A percentile compares a stretch with the other conserved stretches of the same genome.
phyloP scores from a whole-genome alignment of 148 eudicot genomes.

The Cornus controversa region DNA sequence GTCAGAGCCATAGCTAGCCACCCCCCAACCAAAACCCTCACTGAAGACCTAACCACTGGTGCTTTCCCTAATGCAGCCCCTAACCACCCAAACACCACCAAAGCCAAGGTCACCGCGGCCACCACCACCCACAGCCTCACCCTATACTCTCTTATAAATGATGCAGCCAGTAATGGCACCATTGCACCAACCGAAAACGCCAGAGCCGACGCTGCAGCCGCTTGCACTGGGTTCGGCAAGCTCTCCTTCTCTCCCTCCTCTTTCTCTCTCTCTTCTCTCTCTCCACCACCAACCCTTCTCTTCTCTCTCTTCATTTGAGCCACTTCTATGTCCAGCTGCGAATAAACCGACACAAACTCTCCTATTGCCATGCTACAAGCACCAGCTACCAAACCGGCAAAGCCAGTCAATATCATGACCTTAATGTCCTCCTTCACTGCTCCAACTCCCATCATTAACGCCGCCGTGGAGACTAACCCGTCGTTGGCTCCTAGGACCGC shows the following conservation, averaged over 20 bases:
- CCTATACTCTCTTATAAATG: slow-evolving; percentile 26
- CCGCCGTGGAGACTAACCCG: slow-evolving; percentile 35
- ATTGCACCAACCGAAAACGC: slow-evolving; percentile 21
- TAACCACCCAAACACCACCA: slow-evolving; percentile 36
- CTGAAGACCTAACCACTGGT: slow-evolving; percentile 24
- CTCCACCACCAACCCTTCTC: not conserved
- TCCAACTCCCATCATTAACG: slow-evolving; percentile 42
- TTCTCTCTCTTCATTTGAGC: slow-evolving; percentile 21
- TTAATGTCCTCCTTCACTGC: slow-evolving; percentile 34
- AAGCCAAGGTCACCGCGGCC: slow-evolving; percentile 28
- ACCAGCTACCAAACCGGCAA: slow-evolving; percentile 39
- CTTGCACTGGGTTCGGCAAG: slow-evolving; percentile 21
- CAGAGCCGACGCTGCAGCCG: slow-evolving; percentile 24
- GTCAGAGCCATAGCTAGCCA: slow-evolving; percentile 45
- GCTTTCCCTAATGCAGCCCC: slow-evolving; percentile 37
- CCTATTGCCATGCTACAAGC: slow-evolving; percentile 46
- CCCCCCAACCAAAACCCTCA: slow-evolving; percentile 41
- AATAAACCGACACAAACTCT: slow-evolving; percentile 41
- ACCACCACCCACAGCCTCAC: slow-evolving; percentile 33
- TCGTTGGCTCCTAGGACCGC: slow-evolving; percentile 46
- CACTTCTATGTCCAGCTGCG: slow-evolving; percentile 37
- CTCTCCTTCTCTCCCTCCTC: slow-evolving; percentile 5
- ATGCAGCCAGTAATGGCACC: slow-evolving; percentile 33
- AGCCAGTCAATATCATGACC: slow-evolving; percentile 39
- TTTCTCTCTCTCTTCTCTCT: not conserved